phyloP scores from a whole-genome alignment of 2,329 filamentous ascomycete genomes.

The Neonectria magnoliae region DNA sequence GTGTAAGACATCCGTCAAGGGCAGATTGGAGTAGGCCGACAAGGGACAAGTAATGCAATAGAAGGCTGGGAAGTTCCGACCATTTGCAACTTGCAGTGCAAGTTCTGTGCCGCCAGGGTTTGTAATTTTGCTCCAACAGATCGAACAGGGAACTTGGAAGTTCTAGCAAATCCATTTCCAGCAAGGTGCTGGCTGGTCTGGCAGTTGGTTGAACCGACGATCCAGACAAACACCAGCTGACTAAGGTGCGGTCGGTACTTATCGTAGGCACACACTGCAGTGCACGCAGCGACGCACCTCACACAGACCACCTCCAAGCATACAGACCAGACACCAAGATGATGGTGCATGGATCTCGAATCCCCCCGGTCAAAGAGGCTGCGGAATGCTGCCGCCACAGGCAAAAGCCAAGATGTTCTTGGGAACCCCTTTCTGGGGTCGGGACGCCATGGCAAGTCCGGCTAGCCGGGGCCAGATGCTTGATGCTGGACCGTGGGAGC shows the following conservation, averaged over 20 bases:
- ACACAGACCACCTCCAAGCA: slow-evolving; percentile 21
- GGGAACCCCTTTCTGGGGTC: slow-evolving; percentile 42
- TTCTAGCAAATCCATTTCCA: background rate
- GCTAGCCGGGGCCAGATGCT: slow-evolving; percentile 19
- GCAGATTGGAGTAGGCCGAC: background rate
- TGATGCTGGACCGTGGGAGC: slow-evolving; percentile 24
- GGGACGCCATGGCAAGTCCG: slow-evolving; percentile 32
- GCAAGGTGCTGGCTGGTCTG: background rate
- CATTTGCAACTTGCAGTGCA: background rate
- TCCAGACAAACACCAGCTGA: slow-evolving; percentile 9
- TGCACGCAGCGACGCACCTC: slow-evolving; percentile 3
- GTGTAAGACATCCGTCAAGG: background rate
- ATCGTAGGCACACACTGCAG: background rate
- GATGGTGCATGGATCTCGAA: slow-evolving; percentile 32
- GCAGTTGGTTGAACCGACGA: background rate
- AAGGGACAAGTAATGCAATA: background rate
- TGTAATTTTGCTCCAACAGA: background rate
- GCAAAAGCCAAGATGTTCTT: slow-evolving; percentile 34
- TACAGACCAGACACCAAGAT: slow-evolving; percentile 7
- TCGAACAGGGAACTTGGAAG: background rate
- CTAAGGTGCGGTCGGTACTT: slow-evolving; percentile 5
- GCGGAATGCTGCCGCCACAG: slow-evolving; percentile 44
- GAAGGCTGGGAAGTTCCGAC: background rate
- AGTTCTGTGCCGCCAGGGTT: background rate
- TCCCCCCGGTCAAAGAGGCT: slow-evolving; percentile 38